Evolutionary conservation across 163 green algal species (phyloP).

Genomic region (Chlamydomonas reinhardtii): DNA sequence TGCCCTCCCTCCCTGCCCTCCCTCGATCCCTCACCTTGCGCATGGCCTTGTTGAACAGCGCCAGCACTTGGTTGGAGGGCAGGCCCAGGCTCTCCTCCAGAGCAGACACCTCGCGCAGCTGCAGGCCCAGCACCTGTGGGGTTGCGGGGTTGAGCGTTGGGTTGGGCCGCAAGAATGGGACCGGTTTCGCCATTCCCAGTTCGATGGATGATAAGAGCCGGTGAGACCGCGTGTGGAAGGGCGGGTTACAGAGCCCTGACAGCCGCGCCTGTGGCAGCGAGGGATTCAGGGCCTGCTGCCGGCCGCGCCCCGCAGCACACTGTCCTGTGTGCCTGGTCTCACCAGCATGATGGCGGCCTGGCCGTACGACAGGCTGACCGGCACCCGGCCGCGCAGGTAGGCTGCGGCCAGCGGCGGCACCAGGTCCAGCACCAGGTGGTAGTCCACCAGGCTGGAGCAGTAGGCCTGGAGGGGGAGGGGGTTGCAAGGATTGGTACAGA

Average conservation of each 20-base stretch:
- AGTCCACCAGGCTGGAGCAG: slow-evolving; percentile 93
- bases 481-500: no score
- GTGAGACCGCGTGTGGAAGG: no score
- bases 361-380: slow-evolving; percentile 85
- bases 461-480: slow-evolving; percentile 83
- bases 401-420: slow-evolving; percentile 83
- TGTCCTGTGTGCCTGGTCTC: no score
- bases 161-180: no score
- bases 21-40: slow-evolving; percentile 53
- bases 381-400: slow-evolving; percentile 88
- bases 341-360: slow-evolving; percentile 89
- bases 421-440: slow-evolving; percentile 96
- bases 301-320: no score
- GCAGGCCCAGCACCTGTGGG: slow-evolving; percentile 73
- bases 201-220: no score
- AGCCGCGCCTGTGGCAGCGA: no score
- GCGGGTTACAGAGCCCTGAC: no score
- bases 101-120: slow-evolving; percentile 73
- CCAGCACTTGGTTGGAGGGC: slow-evolving; percentile 88
- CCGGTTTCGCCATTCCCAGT: no score
- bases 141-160: no score
- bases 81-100: slow-evolving; percentile 81
- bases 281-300: no score
- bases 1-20: background rate
- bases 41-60: slow-evolving; percentile 96